phyloP scores from a whole-genome alignment of 352 stramenopile species.

The Halophytophthora polymorphica region DNA sequence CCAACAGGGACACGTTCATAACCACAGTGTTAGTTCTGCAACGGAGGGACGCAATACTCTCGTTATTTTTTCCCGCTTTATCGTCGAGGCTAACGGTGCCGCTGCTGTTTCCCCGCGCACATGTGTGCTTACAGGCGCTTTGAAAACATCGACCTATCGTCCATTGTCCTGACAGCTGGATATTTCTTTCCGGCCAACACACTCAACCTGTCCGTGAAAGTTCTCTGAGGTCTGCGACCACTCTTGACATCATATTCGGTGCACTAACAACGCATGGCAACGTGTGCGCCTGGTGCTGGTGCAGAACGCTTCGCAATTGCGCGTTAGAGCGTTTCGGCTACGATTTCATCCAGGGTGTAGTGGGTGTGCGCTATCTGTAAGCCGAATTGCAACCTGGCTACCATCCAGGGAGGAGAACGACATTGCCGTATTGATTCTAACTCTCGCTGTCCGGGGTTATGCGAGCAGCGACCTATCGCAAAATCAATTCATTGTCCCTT shows the following conservation, averaged over 20 bases:
- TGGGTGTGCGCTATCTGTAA: constrained; percentile 32
- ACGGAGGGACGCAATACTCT: neutral
- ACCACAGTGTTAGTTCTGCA: constrained; percentile 20
- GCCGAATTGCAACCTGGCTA: no score
- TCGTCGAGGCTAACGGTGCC: no score
- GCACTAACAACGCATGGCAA: no score
- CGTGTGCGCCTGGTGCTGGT: neutral
- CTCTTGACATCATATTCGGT: no score
- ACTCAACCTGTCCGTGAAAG: constrained; percentile 21
- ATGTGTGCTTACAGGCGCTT: constrained; percentile 12
- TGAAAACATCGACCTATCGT: constrained; percentile 30
- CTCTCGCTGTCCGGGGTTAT: no score
- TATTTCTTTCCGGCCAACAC: constrained; percentile 25
- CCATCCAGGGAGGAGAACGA: no score
- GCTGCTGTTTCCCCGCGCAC: neutral
- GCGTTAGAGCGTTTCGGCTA: constrained; percentile 30
- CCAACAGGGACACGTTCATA: constrained; percentile 16
- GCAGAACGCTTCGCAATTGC: constrained; percentile 39
- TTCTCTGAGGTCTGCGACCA: neutral
- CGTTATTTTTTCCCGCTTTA: no score
- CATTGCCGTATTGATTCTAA: no score
- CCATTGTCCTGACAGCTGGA: constrained; percentile 13
- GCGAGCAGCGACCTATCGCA: constrained; percentile 35
- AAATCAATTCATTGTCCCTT: constrained; percentile 32
- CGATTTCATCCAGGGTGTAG: constrained; percentile 28